These are phyloP conservation scores for Aspergillus calidoustus DNA, from an alignment of 2,329 filamentous ascomycete species.

Conservation along the genomic window DNA sequence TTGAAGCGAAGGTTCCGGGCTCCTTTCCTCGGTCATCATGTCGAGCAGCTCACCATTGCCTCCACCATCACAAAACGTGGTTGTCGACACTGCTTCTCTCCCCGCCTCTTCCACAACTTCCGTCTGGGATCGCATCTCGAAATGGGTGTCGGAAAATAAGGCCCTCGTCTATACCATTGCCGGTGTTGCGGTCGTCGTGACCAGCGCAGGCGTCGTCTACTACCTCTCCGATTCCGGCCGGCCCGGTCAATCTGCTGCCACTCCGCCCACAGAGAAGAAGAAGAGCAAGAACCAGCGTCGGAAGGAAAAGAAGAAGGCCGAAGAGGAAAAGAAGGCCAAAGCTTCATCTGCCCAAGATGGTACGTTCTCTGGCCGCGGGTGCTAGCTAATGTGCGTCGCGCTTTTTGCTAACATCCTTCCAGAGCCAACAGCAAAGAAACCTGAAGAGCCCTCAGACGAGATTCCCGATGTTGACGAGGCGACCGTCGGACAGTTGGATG, in stretches of 20 bases:
- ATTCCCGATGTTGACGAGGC: conserved; percentile 66
- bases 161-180: conserved; percentile 94
- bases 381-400: conserved; percentile 32
- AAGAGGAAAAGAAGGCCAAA: conserved; percentile 60
- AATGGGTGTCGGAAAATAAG: conserved; percentile 95
- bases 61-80: conserved; percentile 42
- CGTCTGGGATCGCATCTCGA: conserved; percentile 86
- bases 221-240: conserved; percentile 69
- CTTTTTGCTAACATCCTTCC: background rate
- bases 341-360: conserved; percentile 46
- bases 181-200: conserved; percentile 88
- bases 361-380: conserved; percentile 28
- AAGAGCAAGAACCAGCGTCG: conserved; percentile 90
- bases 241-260: conserved; percentile 33
- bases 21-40: conserved; percentile 40
- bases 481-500: conserved; percentile 52
- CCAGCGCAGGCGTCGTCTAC: conserved; percentile 89
- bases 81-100: conserved; percentile 46
- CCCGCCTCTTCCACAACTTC: conserved; percentile 63
- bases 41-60: conserved; percentile 44
- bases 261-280: conserved; percentile 56
- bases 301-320: conserved; percentile 65
- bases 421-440: conserved; percentile 50
- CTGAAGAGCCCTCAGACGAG: conserved; percentile 63
- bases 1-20: conserved; percentile 14